Evolutionary conservation across 2,329 filamentous ascomycete genomes (phyloP).

Genomic region (Sporothrix humicola): DNA sequence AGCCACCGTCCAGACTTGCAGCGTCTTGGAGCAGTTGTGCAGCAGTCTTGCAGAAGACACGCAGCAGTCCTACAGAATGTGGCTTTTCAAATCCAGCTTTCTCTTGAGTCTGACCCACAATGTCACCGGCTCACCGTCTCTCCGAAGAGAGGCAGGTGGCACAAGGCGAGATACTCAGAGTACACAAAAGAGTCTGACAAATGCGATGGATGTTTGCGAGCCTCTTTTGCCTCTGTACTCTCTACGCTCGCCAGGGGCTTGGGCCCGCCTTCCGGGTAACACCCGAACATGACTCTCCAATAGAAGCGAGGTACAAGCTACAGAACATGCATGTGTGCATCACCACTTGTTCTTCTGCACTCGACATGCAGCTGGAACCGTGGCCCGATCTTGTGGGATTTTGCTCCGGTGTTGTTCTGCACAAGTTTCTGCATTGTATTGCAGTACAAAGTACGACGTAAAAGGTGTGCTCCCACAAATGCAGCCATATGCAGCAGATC

Average conservation of each 20-base stretch:
- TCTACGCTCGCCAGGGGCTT: neutral
- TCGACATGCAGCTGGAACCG: neutral
- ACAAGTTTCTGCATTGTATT: too few relatives aligned
- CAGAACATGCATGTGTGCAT: neutral
- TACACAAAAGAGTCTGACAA: neutral
- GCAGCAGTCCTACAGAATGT: too few relatives aligned
- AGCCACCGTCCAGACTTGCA: neutral
- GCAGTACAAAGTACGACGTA: neutral
- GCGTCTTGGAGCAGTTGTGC: too few relatives aligned
- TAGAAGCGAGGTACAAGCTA: neutral
- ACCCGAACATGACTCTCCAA: conserved; percentile 1
- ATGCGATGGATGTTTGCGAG: too few relatives aligned
- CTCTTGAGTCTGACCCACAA: neutral
- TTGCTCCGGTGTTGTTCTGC: neutral
- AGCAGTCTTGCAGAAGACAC: too few relatives aligned
- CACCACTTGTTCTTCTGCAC: neutral
- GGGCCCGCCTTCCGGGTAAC: conserved; percentile 1
- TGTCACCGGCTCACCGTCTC: neutral
- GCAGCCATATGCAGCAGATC: neutral
- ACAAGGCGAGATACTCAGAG: neutral
- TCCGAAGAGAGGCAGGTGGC: neutral
- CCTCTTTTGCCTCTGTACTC: neutral
- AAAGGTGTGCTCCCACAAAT: too few relatives aligned
- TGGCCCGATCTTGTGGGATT: neutral
- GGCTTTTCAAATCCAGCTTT: neutral